phyloP scores from a whole-genome alignment of 768 basidiomycete species.

The Mycena crocata region DNA sequence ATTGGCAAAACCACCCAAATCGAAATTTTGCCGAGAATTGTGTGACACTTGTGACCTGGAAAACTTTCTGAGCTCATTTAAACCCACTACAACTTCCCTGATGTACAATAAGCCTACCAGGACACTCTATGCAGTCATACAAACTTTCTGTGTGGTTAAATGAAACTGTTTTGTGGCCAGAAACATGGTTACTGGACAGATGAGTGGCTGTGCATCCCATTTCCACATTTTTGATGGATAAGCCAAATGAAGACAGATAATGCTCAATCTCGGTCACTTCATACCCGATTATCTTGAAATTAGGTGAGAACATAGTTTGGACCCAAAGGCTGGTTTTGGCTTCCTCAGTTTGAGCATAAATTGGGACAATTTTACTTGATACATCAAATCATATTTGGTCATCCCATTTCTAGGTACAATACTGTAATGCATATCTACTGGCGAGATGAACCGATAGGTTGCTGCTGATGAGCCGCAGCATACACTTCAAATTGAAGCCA shows the following conservation, averaged over 20 bases:
- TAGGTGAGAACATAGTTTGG: background rate
- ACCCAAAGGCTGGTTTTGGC: background rate
- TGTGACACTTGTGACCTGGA: no score
- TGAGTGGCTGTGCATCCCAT: conserved; percentile 1
- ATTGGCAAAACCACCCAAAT: no score
- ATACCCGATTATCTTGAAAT: background rate
- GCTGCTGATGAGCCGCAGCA: no score
- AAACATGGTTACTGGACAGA: background rate
- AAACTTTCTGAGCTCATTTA: no score
- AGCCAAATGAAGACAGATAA: background rate
- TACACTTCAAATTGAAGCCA: no score
- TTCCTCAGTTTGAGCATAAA: conserved; percentile 1
- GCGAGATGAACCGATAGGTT: no score
- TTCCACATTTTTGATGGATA: background rate
- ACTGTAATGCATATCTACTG: no score
- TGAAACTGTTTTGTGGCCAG: background rate
- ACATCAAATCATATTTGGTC: conserved; percentile 1
- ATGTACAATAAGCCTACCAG: no score
- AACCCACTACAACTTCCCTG: no score
- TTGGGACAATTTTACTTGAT: background rate
- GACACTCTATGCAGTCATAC: background rate
- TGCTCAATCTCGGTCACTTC: background rate
- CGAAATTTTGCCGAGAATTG: no score
- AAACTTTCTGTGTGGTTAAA: background rate
- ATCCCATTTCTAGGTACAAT: background rate